phyloP scores from a whole-genome alignment of 495 filamentous ascomycete species.

The Aspergillus sclerotioniger region DNA sequence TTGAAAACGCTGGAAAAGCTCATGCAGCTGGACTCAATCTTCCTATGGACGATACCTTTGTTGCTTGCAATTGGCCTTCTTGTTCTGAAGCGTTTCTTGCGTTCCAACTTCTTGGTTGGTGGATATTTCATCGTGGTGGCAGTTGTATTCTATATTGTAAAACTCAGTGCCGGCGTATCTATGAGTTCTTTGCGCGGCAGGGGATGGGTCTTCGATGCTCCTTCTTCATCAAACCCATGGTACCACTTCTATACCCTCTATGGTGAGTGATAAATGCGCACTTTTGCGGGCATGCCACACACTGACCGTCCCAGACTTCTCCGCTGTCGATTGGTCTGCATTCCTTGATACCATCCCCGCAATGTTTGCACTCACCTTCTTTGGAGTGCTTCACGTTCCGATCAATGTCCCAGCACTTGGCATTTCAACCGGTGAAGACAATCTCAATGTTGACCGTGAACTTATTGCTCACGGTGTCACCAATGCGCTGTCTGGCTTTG shows the following conservation, averaged over 20 bases:
- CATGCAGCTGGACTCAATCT: conserved; percentile 65
- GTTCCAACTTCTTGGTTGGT: conserved; percentile 79
- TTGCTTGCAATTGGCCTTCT: conserved; percentile 73
- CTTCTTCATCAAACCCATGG: conserved; percentile 81
- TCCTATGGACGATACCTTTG: conserved; percentile 81
- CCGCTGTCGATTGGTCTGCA: conserved; percentile 74
- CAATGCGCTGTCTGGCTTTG: conserved; percentile 81
- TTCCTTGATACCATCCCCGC: conserved; percentile 79
- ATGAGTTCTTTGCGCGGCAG: conserved; percentile 59
- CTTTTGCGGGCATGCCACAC: conserved; percentile 3
- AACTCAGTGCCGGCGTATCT: conserved; percentile 60
- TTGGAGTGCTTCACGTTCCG: conserved; percentile 93
- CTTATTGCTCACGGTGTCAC: conserved; percentile 91
- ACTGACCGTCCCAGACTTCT: conserved; percentile 55
- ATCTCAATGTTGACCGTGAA: conserved; percentile 86
- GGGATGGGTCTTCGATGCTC: conserved; percentile 90
- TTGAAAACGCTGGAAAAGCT: conserved; percentile 71
- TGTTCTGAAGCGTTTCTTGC: conserved; percentile 66
- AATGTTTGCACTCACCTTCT: conserved; percentile 97
- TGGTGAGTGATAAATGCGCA: conserved; percentile 49
- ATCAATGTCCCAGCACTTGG: conserved; percentile 95
- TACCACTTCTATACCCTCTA: conserved; percentile 97
- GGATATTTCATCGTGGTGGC: conserved; percentile 83
- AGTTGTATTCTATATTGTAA: conserved; percentile 76
- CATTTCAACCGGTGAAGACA: conserved; percentile 84